phyloP scores from a whole-genome alignment of 805 yeast species.

The Saccharomycopsis fibuligera region DNA sequence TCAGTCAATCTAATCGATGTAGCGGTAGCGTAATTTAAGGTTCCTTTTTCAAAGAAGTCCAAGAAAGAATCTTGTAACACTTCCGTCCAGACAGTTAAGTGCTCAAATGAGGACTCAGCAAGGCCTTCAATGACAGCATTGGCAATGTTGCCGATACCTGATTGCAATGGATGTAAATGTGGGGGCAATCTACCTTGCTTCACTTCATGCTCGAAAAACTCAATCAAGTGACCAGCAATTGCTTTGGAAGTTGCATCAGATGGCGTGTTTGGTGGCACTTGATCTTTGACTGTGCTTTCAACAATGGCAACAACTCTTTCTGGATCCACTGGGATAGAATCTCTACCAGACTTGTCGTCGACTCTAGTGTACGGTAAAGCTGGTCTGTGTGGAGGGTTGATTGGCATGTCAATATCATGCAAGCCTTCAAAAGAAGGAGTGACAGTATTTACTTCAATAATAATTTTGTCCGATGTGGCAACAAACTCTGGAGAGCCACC shows the following conservation, averaged over 20 bases:
- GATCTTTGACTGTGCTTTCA: slow-evolving; percentile 70
- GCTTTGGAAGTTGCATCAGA: slow-evolving; percentile 74
- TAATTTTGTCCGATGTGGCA: slow-evolving; percentile 77
- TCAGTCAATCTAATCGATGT: slow-evolving; percentile 93
- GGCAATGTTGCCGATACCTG: slow-evolving; percentile 98
- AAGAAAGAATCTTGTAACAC: slow-evolving; percentile 97
- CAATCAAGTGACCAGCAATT: slow-evolving; percentile 82
- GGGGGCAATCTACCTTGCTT: slow-evolving; percentile 84
- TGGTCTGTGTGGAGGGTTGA: slow-evolving; percentile 81
- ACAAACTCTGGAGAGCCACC: slow-evolving; percentile 96
- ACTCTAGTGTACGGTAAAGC: slow-evolving; percentile 84
- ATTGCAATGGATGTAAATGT: slow-evolving; percentile 90
- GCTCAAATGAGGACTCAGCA: slow-evolving; percentile 78
- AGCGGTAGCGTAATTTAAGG: slow-evolving; percentile 90
- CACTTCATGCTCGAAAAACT: slow-evolving; percentile 85
- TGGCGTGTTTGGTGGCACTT: slow-evolving; percentile 84
- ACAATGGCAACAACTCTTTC: slow-evolving; percentile 85
- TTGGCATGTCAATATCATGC: slow-evolving; percentile 93
- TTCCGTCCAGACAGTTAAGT: slow-evolving; percentile 95
- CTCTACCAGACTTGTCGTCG: slow-evolving; percentile 64
- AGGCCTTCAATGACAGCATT: slow-evolving; percentile 97
- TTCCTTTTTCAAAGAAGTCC: slow-evolving; percentile 89
- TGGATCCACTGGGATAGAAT: slow-evolving; percentile 83
- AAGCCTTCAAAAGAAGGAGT: slow-evolving; percentile 94
- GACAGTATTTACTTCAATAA: slow-evolving; percentile 88